Evolutionary conservation across 1,284 basidiomycete genomes (phyloP).

Genomic region (Ganoderma meredithae): DNA sequence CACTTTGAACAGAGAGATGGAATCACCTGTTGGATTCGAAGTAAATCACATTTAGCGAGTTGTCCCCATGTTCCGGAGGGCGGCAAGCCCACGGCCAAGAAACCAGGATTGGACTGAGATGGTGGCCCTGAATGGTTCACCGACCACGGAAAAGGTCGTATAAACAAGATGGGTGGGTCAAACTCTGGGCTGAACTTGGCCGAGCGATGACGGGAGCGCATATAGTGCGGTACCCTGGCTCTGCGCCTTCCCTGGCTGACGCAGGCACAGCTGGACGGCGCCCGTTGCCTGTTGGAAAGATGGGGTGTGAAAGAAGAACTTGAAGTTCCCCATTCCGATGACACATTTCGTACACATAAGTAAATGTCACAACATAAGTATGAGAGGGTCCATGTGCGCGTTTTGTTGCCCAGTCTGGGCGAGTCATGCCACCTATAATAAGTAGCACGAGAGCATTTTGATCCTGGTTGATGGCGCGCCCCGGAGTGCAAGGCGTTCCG

Average conservation of each 20-base stretch:
- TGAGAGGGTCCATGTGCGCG: not conserved
- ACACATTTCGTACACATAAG: not conserved
- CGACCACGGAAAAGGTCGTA: no score
- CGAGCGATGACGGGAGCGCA: not conserved
- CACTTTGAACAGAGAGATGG: not conserved
- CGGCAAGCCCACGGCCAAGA: not conserved
- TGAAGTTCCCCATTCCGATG: not conserved
- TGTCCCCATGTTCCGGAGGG: not conserved
- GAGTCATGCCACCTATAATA: not conserved
- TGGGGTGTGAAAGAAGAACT: not conserved
- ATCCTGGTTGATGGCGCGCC: not conserved
- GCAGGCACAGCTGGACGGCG: not conserved
- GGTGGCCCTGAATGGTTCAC: no score
- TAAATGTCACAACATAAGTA: not conserved
- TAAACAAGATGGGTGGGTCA: no score
- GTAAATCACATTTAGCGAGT: not conserved
- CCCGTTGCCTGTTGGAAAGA: not conserved
- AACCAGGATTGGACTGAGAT: not conserved
- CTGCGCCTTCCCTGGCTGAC: not conserved
- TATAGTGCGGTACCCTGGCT: not conserved
- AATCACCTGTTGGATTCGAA: not conserved
- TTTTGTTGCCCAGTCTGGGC: not conserved
- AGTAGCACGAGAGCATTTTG: not conserved
- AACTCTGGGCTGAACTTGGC: no score
- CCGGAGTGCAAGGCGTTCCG: constrained; percentile 19